These are phyloP conservation scores for Alternaria brassicicola DNA, from an alignment of 2,329 filamentous ascomycete genomes.

Conservation along the genomic window DNA sequence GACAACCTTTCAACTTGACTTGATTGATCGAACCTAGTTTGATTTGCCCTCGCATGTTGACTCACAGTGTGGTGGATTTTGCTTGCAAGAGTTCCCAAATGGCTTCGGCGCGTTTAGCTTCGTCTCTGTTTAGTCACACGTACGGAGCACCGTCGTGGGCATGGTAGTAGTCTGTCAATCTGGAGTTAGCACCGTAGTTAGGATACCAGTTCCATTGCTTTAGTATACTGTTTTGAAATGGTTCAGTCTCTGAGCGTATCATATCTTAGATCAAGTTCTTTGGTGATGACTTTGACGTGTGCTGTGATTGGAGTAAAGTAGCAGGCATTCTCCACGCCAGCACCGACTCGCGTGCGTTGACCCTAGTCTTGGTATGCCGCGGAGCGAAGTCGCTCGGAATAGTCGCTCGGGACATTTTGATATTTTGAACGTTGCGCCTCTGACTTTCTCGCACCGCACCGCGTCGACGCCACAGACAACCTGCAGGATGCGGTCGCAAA, in stretches of 20 bases:
- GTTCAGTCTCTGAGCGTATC: background rate
- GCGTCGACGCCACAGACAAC: constrained; percentile 24
- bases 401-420: background rate
- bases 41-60: constrained; percentile 4
- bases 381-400: constrained; percentile 37
- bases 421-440: constrained; percentile 13
- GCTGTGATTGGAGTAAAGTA: constrained; percentile 31
- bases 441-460: constrained; percentile 21
- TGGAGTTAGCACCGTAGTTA: constrained; percentile 9
- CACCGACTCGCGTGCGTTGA: constrained; percentile 15
- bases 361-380: constrained; percentile 3
- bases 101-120: constrained; percentile 10
- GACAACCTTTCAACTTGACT: constrained; percentile 14
- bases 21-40: constrained; percentile 17
- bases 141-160: background rate
- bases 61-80: constrained; percentile 1
- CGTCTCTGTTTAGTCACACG: background rate
- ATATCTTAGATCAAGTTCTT: background rate
- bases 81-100: constrained; percentile 1
- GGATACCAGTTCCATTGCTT: constrained; percentile 16
- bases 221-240: background rate
- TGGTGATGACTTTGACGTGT: constrained; percentile 7
- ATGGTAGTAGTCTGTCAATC: constrained; percentile 1
- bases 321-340: constrained; percentile 23
- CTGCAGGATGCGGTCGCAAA: constrained; percentile 44